A percentile compares a stretch with the other conserved stretches of the same genome.
Conservation (phyloP, 495 filamentous ascomycete genomes). For the Tuber aestivum region DNA sequence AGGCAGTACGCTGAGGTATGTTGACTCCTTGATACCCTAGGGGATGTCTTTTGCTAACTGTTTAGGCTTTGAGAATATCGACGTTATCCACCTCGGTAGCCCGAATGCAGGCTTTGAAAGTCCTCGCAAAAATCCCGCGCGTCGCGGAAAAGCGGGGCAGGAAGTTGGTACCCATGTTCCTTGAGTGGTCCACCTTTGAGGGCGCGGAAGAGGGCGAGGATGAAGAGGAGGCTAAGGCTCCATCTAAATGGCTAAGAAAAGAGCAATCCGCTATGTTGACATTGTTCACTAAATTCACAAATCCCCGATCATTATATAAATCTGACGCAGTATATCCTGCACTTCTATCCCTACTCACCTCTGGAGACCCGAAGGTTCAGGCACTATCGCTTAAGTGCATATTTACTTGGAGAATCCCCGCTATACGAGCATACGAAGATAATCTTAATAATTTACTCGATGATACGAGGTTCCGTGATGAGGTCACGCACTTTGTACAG, state of each 20-base stretch:
- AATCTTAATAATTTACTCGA: constrained; percentile 83
- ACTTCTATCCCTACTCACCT: constrained; percentile 65
- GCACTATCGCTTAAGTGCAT: constrained; percentile 76
- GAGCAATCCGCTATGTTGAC: constrained; percentile 76
- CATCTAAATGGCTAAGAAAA: constrained; percentile 52
- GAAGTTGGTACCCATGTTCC: constrained; percentile 73
- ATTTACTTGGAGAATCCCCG: constrained; percentile 76
- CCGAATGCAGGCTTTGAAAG: constrained; percentile 69
- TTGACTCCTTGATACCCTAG: constrained; percentile 37
- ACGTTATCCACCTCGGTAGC: constrained; percentile 46
- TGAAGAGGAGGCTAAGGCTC: constrained; percentile 45
- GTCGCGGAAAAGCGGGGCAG: constrained; percentile 82
- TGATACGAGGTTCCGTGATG: constrained; percentile 84
- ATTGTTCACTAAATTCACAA: constrained; percentile 77
- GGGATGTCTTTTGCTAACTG: constrained; percentile 37
- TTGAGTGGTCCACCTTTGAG: constrained; percentile 58
- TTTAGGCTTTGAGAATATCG: constrained; percentile 44
- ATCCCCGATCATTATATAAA: constrained; percentile 75
- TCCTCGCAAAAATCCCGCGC: constrained; percentile 64
- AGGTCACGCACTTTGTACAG: constrained; percentile 78
- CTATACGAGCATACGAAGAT: constrained; percentile 73
- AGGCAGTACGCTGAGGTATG: constrained; percentile 47
- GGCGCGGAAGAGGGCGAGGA: constrained; percentile 43
- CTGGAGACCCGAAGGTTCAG: constrained; percentile 85
- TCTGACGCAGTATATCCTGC: constrained; percentile 68